Conservation (phyloP, 768 basidiomycete species). For the Ramaria sp. region DNA sequence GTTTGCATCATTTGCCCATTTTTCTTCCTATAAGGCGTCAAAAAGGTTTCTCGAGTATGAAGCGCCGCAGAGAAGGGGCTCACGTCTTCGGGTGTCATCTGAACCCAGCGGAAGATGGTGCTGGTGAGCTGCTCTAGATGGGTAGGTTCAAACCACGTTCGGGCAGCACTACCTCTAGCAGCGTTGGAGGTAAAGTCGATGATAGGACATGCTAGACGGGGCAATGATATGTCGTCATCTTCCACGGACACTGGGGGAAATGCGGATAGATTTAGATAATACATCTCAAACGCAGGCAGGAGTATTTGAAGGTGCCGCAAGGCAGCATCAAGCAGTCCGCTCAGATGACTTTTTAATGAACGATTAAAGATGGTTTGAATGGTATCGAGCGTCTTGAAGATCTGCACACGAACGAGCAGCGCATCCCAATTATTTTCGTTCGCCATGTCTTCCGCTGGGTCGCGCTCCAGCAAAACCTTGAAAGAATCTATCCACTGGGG, state of each 20-base stretch:
- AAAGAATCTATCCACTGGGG: slow-evolving; percentile 92
- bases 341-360: slow-evolving; percentile 50
- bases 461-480: slow-evolving; percentile 56
- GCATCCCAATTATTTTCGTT: slow-evolving; percentile 66
- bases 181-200: slow-evolving; percentile 69
- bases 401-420: slow-evolving; percentile 65
- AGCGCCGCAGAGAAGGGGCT: not conserved
- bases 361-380: slow-evolving; percentile 78
- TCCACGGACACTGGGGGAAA: slow-evolving; percentile 57
- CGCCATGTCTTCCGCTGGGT: slow-evolving; percentile 52
- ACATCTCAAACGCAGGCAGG: slow-evolving; percentile 47
- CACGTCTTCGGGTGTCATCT: slow-evolving; percentile 89
- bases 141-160: slow-evolving; percentile 46
- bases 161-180: slow-evolving; percentile 51
- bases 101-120: slow-evolving; percentile 56
- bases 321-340: slow-evolving; percentile 45
- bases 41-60: not conserved
- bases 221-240: slow-evolving; percentile 65
- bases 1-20: slow-evolving; percentile 83
- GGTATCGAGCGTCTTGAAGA: slow-evolving; percentile 80
- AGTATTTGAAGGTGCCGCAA: slow-evolving; percentile 49
- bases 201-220: slow-evolving; percentile 66
- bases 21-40: slow-evolving; percentile 55
- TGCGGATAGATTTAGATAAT: slow-evolving; percentile 47
- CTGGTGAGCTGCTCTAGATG: slow-evolving; percentile 42